These are phyloP conservation scores for Sordaria brevicollis DNA, from an alignment of 495 filamentous ascomycete species.

Conservation along the genomic window DNA sequence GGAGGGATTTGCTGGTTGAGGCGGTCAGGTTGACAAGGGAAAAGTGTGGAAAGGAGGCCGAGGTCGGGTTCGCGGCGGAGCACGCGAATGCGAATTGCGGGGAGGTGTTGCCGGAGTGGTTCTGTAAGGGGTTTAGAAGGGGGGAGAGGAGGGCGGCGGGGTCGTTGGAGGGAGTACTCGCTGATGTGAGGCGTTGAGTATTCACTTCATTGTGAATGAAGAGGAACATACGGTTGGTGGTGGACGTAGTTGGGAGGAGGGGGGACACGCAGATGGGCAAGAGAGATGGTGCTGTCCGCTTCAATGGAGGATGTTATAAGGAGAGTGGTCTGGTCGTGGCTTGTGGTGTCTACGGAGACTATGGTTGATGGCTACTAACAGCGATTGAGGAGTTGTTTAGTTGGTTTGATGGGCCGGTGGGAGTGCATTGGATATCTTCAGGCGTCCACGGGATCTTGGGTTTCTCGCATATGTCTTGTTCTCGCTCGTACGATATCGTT, in stretches of 20 bases:
- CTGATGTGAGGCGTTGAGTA: slow-evolving; percentile 23
- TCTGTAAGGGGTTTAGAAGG: slow-evolving; percentile 49
- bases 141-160: slow-evolving; percentile 43
- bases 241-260: not conserved
- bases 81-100: slow-evolving; percentile 51
- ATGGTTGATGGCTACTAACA: not conserved
- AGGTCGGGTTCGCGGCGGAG: slow-evolving; percentile 53
- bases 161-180: slow-evolving; percentile 38
- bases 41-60: slow-evolving; percentile 44
- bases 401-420: not conserved
- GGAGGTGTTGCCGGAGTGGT: slow-evolving; percentile 47
- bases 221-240: no score
- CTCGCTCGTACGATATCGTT: not conserved
- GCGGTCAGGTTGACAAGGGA: slow-evolving; percentile 49
- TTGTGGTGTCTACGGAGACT: no score
- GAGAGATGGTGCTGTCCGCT: no score
- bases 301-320: no score
- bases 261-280: no score
- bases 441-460: not conserved
- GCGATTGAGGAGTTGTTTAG: not conserved
- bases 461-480: not conserved
- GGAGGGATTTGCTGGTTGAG: slow-evolving; percentile 54
- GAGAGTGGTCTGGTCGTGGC: no score
- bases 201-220: no score
- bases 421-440: not conserved